A percentile compares a stretch with the other conserved stretches of the same genome.
These are phyloP conservation scores for Trypanosoma grayi DNA, from an alignment of 208 protist genomes.

Conservation along the genomic window DNA sequence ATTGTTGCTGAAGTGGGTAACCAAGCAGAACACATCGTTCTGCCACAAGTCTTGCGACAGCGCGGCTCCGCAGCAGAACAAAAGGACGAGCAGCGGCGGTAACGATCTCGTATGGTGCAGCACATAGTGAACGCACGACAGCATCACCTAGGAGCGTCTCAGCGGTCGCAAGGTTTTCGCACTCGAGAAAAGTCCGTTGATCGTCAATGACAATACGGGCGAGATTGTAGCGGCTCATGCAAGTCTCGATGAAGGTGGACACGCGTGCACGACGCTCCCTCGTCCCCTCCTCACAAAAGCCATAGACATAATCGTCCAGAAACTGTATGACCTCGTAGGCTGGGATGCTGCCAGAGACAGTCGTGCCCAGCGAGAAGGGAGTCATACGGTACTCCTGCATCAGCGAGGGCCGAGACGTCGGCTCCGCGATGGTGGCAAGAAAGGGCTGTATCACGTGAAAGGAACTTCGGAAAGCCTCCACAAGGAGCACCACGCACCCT, in stretches of 20 bases:
- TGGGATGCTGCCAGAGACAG: constrained; percentile 93
- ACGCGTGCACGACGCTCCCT: constrained; percentile 20
- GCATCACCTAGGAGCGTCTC: constrained; percentile 45
- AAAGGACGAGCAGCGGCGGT: constrained; percentile 22
- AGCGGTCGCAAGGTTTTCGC: constrained; percentile 50
- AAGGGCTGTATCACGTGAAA: constrained; percentile 43
- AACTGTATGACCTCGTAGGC: constrained; percentile 87
- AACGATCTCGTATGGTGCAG: constrained; percentile 36
- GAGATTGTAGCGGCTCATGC: constrained; percentile 79
- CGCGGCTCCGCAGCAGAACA: constrained; percentile 57
- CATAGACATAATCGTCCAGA: constrained; percentile 84
- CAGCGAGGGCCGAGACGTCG: constrained; percentile 89
- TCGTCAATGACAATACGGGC: constrained; percentile 71
- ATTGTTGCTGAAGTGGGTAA: constrained; percentile 81
- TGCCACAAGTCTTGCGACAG: constrained; percentile 57
- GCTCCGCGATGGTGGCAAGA: constrained; percentile 91
- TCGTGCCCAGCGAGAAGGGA: constrained; percentile 96
- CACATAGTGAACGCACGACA: constrained; percentile 48
- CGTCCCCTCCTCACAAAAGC: constrained; percentile 21
- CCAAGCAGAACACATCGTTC: constrained; percentile 75
- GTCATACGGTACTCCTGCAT: constrained; percentile 98
- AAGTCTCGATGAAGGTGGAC: constrained; percentile 56
- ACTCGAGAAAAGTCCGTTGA: constrained; percentile 61
- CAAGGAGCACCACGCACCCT: constrained; percentile 63
- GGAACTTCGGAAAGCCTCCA: constrained; percentile 64